Percentiles rank a stretch among this genome's conserved stretches.
Conservation (phyloP, 306 rosid species). For the Lathyrus tuberosus region DNA sequence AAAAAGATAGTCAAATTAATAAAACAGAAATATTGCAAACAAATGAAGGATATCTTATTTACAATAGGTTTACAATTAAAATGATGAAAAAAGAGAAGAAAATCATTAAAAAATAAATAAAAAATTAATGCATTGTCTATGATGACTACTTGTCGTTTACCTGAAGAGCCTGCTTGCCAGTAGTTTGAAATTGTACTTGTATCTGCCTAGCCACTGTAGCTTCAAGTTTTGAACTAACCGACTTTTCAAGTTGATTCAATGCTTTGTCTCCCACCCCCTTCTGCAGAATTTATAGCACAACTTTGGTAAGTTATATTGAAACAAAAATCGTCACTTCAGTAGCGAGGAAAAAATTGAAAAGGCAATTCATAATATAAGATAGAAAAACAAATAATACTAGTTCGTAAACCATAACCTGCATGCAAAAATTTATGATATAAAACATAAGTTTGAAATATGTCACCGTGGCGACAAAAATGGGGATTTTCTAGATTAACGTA, state of each 20-base stretch:
- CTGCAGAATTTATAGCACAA: slow-evolving; percentile 48
- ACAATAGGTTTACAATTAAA: no score
- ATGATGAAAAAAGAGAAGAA: no score
- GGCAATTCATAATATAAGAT: slow-evolving; percentile 22
- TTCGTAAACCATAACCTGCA: slow-evolving; percentile 27
- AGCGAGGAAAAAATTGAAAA: slow-evolving; percentile 15
- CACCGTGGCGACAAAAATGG: slow-evolving; percentile 22
- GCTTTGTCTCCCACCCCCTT: slow-evolving; percentile 78
- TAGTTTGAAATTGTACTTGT: slow-evolving; percentile 71
- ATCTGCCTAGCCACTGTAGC: slow-evolving; percentile 67
- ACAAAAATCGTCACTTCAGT: slow-evolving; percentile 6
- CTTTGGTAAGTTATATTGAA: slow-evolving; percentile 32
- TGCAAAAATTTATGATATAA: slow-evolving; percentile 13
- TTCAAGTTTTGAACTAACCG: slow-evolving; percentile 66
- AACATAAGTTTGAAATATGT: slow-evolving; percentile 15
- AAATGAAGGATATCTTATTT: no score
- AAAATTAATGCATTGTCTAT: slow-evolving; percentile 3
- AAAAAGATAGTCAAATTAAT: no score
- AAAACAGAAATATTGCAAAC: no score
- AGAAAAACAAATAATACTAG: slow-evolving; percentile 24
- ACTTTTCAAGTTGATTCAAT: slow-evolving; percentile 65
- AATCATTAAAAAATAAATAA: not conserved
- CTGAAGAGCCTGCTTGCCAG: slow-evolving; percentile 79
- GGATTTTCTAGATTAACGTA: slow-evolving; percentile 4
- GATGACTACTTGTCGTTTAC: slow-evolving; percentile 44